Evolutionary conservation across 768 basidiomycete species (phyloP).

Genomic region (Hydnomerulius pinastri): DNA sequence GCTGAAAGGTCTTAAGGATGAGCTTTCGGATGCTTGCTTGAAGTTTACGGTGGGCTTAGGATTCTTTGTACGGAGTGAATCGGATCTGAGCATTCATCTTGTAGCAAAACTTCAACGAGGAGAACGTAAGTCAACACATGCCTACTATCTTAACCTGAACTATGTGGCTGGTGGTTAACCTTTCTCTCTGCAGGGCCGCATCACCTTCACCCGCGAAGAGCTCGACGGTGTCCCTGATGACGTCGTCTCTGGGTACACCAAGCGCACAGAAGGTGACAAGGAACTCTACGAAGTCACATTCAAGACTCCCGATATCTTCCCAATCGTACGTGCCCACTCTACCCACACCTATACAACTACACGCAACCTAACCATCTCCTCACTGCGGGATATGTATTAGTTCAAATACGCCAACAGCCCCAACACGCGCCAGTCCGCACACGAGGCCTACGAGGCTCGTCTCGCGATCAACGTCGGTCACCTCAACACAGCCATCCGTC

Average conservation of each 20-base stretch:
- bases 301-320: slow-evolving; percentile 83
- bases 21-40: slow-evolving; percentile 72
- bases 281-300: slow-evolving; percentile 74
- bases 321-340: slow-evolving; percentile 50
- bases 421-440: slow-evolving; percentile 64
- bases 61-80: not conserved
- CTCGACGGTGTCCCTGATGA: slow-evolving; percentile 80
- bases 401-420: slow-evolving; percentile 80
- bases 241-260: slow-evolving; percentile 76
- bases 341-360: not conserved
- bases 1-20: slow-evolving; percentile 68
- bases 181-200: slow-evolving; percentile 44
- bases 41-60: slow-evolving; percentile 65
- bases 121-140: slow-evolving; percentile 51
- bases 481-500: slow-evolving; percentile 63
- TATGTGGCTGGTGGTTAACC: not conserved
- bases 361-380: not conserved
- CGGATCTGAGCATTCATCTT: slow-evolving; percentile 1
- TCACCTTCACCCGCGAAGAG: slow-evolving; percentile 70
- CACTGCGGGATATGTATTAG: slow-evolving; percentile 42
- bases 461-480: slow-evolving; percentile 70
- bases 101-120: slow-evolving; percentile 89
- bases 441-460: slow-evolving; percentile 68
- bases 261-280: slow-evolving; percentile 56
- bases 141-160: too few species aligned